Conservation (phyloP, 1,284 basidiomycete genomes). For the Cutaneotrichosporon dermatis region DNA sequence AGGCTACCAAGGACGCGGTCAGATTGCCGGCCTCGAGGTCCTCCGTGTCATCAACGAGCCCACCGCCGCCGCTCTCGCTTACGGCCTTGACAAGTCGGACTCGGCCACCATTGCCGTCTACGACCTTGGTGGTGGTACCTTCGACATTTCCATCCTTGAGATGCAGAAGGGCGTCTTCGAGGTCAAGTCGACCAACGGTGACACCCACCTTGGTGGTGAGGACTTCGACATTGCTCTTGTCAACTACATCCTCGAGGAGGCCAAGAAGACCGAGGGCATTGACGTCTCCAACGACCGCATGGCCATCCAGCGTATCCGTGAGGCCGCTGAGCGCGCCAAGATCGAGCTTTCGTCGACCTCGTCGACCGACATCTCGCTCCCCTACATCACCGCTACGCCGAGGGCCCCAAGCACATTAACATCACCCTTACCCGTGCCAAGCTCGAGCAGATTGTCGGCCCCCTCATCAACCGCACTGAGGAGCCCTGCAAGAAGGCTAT, state of each 20-base stretch:
- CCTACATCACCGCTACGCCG: slow-evolving; percentile 95
- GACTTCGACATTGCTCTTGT: slow-evolving; percentile 93
- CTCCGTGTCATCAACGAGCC: slow-evolving; percentile 99
- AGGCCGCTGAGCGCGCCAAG: slow-evolving; percentile 99
- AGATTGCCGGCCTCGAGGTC: slow-evolving; percentile 97
- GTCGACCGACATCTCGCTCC: slow-evolving; percentile 92
- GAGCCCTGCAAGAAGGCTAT: slow-evolving; percentile 99
- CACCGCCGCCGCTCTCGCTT: slow-evolving; percentile 94
- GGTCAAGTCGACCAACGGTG: slow-evolving; percentile 98
- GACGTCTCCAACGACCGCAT: slow-evolving; percentile 82
- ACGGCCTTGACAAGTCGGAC: slow-evolving; percentile 78
- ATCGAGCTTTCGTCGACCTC: slow-evolving; percentile 91
- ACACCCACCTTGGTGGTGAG: slow-evolving; percentile 97
- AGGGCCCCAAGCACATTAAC: slow-evolving; percentile 97
- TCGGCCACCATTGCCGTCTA: slow-evolving; percentile 92
- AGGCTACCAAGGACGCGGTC: slow-evolving; percentile 99
- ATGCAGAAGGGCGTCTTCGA: slow-evolving; percentile 99
- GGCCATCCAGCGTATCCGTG: slow-evolving; percentile 98
- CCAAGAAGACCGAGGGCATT: slow-evolving; percentile 87
- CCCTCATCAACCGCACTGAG: slow-evolving; percentile 81
- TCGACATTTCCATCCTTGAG: slow-evolving; percentile 97
- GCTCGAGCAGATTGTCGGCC: slow-evolving; percentile 79
- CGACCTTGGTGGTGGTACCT: slow-evolving; percentile 90
- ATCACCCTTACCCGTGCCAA: slow-evolving; percentile 78
- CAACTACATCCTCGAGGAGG: slow-evolving; percentile 79